These are phyloP conservation scores for Rhizopus delemar DNA, from an alignment of 371 early-diverging fungal genomes.

Conservation along the genomic window DNA sequence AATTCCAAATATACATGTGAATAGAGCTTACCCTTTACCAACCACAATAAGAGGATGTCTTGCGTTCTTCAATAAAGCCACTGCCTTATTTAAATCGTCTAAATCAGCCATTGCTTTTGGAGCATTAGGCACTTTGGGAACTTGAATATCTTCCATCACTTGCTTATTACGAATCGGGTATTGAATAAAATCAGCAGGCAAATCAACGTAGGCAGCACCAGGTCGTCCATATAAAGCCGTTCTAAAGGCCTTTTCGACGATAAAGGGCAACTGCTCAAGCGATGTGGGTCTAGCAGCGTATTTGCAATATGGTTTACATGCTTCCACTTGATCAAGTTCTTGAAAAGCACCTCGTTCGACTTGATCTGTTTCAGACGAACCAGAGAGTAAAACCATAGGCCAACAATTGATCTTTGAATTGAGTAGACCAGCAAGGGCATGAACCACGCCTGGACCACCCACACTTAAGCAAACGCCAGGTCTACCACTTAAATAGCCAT, in stretches of 20 bases:
- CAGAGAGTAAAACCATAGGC: conserved; percentile 69
- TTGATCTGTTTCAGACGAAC: conserved; percentile 59
- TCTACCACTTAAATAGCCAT: conserved; percentile 66
- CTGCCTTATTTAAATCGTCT: conserved; percentile 32
- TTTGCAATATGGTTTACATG: conserved; percentile 68
- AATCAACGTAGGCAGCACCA: conserved; percentile 73
- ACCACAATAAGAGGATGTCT: conserved; percentile 69
- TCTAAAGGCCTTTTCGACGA: conserved; percentile 63
- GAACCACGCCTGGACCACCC: conserved; percentile 81
- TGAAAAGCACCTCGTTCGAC: conserved; percentile 78
- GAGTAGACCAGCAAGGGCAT: conserved; percentile 72
- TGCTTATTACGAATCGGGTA: conserved; percentile 32
- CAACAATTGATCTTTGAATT: conserved; percentile 74
- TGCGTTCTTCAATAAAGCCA: conserved; percentile 42
- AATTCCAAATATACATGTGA: too few species aligned
- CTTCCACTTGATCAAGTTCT: conserved; percentile 75
- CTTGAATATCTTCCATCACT: conserved; percentile 27
- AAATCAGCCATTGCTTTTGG: conserved; percentile 54
- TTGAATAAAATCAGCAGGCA: conserved; percentile 77
- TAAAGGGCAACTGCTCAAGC: conserved; percentile 54
- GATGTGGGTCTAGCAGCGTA: conserved; percentile 58
- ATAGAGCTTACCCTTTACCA: conserved; percentile 68
- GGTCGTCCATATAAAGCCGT: conserved; percentile 65
- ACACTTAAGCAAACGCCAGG: conserved; percentile 81
- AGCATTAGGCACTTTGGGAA: conserved; percentile 28